Evolutionary conservation across 225 moss, liverwort and hornwort genomes (phyloP), one percentile per base, ranked within the genome.

Genomic region (Straminergon stramineum): DNA sequence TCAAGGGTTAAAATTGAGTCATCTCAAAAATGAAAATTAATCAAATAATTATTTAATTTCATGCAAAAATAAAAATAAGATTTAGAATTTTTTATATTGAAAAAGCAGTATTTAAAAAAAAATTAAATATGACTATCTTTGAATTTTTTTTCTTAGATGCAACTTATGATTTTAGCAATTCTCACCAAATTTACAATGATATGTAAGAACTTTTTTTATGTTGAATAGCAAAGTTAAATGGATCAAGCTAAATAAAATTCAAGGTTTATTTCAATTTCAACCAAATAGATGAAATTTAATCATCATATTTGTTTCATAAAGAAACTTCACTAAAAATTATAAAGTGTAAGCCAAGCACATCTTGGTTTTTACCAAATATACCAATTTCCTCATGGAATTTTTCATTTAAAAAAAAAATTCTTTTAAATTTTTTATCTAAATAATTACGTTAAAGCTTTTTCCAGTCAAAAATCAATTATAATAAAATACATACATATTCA

Each of bases 31-130:
- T 48, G 17, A 27, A 39, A 80, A 18, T 7, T 1, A 28, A 18
- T 79, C 28, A 5, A 79, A 79, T n/a, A 17, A 18, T 39, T 27
- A 27, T 79, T 79, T 79, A 2, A 56, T 57, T 37, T 37, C 18
- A 27, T 2, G 1, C 2, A 34, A 52, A 21, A 52, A 34, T 34
- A 16, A 57, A 57, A 17, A 27, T 6, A 16, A 1, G 48, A 7
- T 48, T 48, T 79, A 7, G 0, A n/a, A 7, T 0, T 15, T n/a
- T 63, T 26, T 10, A 1, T 20, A 1, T n/a, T 4, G 11, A 37
- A 37, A 23, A 37, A 51, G 5, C 4, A 52, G 53, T 34, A 22
- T 31, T 22, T 23, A 1, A 35, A 5, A 78, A 78, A 8, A 52
- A 2, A 5, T 15, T 22, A 11, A 8, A 21, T 34, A 52, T 14